Evolutionary conservation across 192 early-diverging fungal genomes (phyloP).

Genomic region (Pilobolus umbonatus): DNA sequence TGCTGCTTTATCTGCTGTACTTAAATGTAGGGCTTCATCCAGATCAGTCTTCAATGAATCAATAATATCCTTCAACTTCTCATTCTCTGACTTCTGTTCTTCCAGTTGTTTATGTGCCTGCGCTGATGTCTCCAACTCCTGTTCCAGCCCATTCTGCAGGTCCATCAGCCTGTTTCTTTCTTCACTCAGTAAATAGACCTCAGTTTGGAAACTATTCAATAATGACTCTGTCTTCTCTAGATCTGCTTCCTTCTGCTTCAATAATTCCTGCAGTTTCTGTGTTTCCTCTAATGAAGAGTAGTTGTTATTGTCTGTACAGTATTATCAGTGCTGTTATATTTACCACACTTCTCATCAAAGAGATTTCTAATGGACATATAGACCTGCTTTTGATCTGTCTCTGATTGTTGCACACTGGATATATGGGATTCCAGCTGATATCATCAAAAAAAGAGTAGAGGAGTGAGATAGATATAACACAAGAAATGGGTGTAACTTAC

Average conservation of each 20-base stretch:
- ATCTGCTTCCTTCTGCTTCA: conserved; percentile 34
- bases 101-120: conserved; percentile 32
- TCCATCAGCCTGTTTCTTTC: conserved; percentile 34
- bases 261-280: conserved; percentile 35
- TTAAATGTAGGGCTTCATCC: conserved; percentile 28
- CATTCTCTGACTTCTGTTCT: conserved; percentile 37
- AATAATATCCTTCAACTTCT: conserved; percentile 34
- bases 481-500: conserved; percentile 14
- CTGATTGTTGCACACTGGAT: conserved; percentile 26
- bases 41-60: conserved; percentile 38
- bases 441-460: background rate
- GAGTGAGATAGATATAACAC: background rate
- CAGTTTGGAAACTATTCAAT: conserved; percentile 26
- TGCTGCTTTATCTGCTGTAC: background rate
- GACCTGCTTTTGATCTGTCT: conserved; percentile 38
- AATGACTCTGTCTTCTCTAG: conserved; percentile 26
- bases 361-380: conserved; percentile 34
- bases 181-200: conserved; percentile 24
- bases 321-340: background rate
- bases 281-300: conserved; percentile 31
- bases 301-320: background rate
- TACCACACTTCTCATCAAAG: conserved; percentile 42
- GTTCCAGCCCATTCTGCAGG: conserved; percentile 25
- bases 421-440: conserved; percentile 39
- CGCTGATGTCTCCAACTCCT: conserved; percentile 27